phyloP scores from a whole-genome alignment of 2,329 filamentous ascomycete genomes.

The Fusarium anguioides region DNA sequence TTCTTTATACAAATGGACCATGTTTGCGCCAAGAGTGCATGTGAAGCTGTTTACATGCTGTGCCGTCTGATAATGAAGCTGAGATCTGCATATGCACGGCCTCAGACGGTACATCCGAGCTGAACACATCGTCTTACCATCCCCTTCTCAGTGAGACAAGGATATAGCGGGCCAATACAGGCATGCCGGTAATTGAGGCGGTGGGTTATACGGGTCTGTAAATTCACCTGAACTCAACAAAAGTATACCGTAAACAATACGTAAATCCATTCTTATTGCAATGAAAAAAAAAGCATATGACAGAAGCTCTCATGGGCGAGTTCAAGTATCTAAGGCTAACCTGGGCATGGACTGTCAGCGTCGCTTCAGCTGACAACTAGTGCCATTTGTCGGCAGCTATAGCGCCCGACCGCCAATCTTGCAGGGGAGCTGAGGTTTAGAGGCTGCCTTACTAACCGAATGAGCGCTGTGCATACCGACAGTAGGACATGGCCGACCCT shows the following conservation, averaged over 20 bases:
- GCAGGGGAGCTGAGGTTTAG: neutral
- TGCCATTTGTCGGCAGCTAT: neutral
- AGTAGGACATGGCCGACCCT: neutral
- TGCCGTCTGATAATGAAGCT: neutral
- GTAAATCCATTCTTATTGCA: neutral
- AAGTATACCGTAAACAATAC: neutral
- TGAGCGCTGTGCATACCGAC: neutral
- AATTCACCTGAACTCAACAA: neutral
- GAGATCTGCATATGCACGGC: conserved; percentile 14
- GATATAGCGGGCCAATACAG: conserved; percentile 4
- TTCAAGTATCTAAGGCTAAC: neutral
- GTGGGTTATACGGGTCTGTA: neutral
- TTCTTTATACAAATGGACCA: conserved; percentile 10
- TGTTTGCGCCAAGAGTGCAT: conserved; percentile 1
- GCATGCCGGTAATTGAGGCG: conserved; percentile 1
- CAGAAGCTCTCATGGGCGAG: neutral
- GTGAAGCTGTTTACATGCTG: neutral
- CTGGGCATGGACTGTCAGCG: neutral
- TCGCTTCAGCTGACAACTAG: neutral
- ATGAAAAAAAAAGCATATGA: neutral
- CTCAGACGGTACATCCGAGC: conserved; percentile 7
- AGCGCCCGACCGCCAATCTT: neutral
- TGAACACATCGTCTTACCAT: conserved; percentile 16
- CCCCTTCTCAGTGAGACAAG: neutral
- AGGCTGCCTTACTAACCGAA: conserved; percentile 4